These are phyloP conservation scores for Nidularia sp. DNA, from an alignment of 768 basidiomycete genomes.

Conservation along the genomic window DNA sequence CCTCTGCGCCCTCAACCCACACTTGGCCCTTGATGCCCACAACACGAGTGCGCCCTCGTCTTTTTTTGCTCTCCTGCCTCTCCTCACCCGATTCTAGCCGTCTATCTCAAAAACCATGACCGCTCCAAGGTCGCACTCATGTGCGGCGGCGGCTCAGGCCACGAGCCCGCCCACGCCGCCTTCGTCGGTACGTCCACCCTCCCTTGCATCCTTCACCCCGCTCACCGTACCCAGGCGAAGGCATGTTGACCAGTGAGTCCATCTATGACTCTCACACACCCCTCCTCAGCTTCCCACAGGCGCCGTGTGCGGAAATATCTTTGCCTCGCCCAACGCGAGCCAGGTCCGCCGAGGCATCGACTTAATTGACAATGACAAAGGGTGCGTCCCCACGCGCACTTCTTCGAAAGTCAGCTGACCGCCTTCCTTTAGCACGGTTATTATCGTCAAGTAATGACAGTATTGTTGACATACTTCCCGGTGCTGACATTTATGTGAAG, in stretches of 20 bases:
- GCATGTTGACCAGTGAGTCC: constrained; percentile 66
- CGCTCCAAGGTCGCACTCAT: constrained; percentile 69
- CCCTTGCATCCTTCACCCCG: too few relatives aligned
- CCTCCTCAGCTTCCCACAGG: constrained; percentile 14
- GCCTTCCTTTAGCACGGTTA: constrained; percentile 40
- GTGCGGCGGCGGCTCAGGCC: constrained; percentile 85
- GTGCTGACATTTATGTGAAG: constrained; percentile 26
- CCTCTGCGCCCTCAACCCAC: constrained; percentile 65
- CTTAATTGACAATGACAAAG: constrained; percentile 65
- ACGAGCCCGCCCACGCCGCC: constrained; percentile 87
- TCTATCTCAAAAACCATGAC: constrained; percentile 55
- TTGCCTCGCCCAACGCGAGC: constrained; percentile 84
- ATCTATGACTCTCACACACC: not conserved
- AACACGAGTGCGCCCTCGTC: constrained; percentile 55
- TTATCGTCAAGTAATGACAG: constrained; percentile 69
- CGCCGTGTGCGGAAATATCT: constrained; percentile 85
- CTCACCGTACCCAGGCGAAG: constrained; percentile 45
- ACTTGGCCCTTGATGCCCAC: constrained; percentile 61
- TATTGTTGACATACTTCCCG: not conserved
- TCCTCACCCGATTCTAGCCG: constrained; percentile 37
- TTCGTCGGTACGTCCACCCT: constrained; percentile 65
- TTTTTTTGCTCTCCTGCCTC: not conserved
- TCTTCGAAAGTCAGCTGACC: not conserved
- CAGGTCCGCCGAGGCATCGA: constrained; percentile 84
- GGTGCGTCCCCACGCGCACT: constrained; percentile 34